Evolutionary conservation across 257 asterid species (phyloP).

Genomic region (Paulownia fortunei): DNA sequence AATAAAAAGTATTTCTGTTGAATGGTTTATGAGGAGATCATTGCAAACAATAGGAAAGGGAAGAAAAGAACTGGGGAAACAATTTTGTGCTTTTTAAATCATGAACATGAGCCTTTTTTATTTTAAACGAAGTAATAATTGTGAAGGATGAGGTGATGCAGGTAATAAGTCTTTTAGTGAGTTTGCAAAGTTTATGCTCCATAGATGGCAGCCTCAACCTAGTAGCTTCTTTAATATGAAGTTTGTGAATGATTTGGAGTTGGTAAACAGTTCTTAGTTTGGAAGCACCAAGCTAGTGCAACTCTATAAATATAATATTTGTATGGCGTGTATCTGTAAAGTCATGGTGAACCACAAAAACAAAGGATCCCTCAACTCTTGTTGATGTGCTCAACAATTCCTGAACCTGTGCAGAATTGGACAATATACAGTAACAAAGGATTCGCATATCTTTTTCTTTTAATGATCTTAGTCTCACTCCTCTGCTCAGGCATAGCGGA

Average conservation of each 20-base stretch:
- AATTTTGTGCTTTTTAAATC: neutral
- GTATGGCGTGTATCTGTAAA: no score
- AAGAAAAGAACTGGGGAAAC: neutral
- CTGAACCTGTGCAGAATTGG: no score
- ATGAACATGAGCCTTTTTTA: neutral
- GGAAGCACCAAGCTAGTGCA: neutral
- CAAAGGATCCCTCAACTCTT: no score
- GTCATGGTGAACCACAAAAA: no score
- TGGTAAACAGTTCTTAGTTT: neutral
- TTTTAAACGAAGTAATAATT: neutral
- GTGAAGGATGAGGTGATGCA: neutral
- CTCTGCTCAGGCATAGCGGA: conserved; percentile 79
- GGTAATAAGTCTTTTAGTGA: neutral
- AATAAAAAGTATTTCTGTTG: neutral
- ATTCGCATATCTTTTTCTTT: neutral
- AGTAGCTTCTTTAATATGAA: neutral
- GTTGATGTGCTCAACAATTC: neutral
- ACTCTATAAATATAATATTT: no score
- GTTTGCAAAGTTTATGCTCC: conserved; percentile 2
- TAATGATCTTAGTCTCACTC: neutral
- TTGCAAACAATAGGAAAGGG: neutral
- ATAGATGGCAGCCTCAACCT: neutral
- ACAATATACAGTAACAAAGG: no score
- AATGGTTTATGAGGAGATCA: neutral
- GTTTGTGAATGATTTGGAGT: neutral